Evolutionary conservation across 2,329 filamentous ascomycete species (phyloP).

Genomic region (Fusarium subtropicale): DNA sequence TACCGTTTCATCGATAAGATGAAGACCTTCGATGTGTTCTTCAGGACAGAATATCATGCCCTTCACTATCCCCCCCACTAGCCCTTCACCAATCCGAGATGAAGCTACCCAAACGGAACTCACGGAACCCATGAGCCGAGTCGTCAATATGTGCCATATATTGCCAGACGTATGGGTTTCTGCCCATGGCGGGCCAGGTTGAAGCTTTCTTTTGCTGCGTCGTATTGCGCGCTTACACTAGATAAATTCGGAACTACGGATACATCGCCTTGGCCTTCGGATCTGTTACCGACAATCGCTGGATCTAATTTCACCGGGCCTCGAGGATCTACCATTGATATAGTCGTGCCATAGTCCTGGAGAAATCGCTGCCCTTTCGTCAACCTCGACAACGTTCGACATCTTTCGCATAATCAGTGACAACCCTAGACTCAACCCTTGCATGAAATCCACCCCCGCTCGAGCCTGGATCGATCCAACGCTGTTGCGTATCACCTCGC

Average conservation of each 20-base stretch:
- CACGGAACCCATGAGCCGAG: background rate
- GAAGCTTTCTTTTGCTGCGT: background rate
- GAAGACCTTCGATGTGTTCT: background rate
- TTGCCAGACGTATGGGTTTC: background rate
- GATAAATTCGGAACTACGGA: background rate
- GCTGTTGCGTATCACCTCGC: background rate
- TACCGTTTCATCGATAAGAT: background rate
- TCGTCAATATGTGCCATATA: background rate
- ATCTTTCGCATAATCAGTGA: background rate
- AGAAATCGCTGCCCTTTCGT: background rate
- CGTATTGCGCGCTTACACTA: background rate
- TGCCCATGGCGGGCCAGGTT: background rate
- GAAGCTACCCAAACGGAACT: background rate
- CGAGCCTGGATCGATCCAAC: background rate
- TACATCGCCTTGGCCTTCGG: fast-evolving
- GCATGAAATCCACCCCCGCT: too few relatives aligned
- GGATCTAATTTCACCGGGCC: background rate
- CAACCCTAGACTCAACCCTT: too few relatives aligned
- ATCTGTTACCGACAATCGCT: fast-evolving
- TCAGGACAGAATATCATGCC: background rate
- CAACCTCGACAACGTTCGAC: background rate
- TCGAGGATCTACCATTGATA: background rate
- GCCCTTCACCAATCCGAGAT: background rate
- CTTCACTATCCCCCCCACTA: background rate
- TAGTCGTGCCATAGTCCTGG: background rate